Conservation (phyloP, 1,284 basidiomycete species). For the Entoloma clypeatum region DNA sequence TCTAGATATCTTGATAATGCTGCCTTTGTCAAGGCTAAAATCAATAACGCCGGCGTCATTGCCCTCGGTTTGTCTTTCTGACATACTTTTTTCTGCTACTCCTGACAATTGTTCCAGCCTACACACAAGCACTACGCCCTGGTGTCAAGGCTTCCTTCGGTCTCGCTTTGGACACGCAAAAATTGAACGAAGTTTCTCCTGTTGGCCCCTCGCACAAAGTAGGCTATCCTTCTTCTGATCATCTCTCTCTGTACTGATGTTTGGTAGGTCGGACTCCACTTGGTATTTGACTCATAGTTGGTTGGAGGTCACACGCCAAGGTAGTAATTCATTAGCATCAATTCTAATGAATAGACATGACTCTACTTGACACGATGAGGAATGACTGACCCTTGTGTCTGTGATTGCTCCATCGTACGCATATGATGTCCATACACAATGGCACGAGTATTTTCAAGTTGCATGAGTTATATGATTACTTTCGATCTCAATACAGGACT, state of each 20-base stretch:
- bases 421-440: no score
- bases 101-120: constrained; percentile 43
- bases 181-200: constrained; percentile 69
- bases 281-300: constrained; percentile 68
- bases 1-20: constrained; percentile 79
- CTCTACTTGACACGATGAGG: no score
- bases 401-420: no score
- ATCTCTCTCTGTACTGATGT: constrained; percentile 1
- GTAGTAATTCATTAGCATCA: constrained; percentile 28
- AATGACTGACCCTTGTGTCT: no score
- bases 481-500: no score
- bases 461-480: no score
- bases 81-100: background rate
- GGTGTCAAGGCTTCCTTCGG: constrained; percentile 96
- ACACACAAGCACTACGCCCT: constrained; percentile 91
- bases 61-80: constrained; percentile 57
- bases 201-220: constrained; percentile 72
- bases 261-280: constrained; percentile 61
- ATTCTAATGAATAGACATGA: no score
- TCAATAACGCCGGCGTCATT: constrained; percentile 94
- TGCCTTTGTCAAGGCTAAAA: constrained; percentile 97
- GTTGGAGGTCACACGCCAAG: constrained; percentile 28
- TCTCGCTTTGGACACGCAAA: constrained; percentile 87
- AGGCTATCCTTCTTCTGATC: constrained; percentile 10
- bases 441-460: no score